Evolutionary conservation across 768 basidiomycete genomes (phyloP).

Genomic region (Kwoniella sp.): DNA sequence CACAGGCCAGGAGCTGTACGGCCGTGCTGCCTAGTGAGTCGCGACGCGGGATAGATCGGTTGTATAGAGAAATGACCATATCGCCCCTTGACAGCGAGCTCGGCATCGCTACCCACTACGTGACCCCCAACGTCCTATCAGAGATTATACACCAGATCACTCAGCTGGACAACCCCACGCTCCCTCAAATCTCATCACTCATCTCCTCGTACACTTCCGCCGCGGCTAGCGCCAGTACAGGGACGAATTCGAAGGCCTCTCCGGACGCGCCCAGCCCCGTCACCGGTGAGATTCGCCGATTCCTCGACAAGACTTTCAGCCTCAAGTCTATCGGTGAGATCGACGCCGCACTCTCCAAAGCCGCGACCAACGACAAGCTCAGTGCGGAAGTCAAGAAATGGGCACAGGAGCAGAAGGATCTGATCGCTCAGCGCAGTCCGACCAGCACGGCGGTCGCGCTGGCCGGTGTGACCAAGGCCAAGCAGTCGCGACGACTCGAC

Average conservation of each 20-base stretch:
- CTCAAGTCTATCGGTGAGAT: slow-evolving; percentile 70
- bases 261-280: slow-evolving; percentile 41
- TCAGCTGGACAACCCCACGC: slow-evolving; percentile 49
- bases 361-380: slow-evolving; percentile 48
- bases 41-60: not conserved
- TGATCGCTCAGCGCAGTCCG: slow-evolving; percentile 70
- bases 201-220: slow-evolving; percentile 61
- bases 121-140: slow-evolving; percentile 71
- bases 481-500: slow-evolving; percentile 57
- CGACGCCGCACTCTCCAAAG: slow-evolving; percentile 56
- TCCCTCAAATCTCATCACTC: slow-evolving; percentile 54
- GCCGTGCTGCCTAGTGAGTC: slow-evolving; percentile 79
- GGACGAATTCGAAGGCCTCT: slow-evolving; percentile 21
- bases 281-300: slow-evolving; percentile 63
- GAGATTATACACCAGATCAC: slow-evolving; percentile 65
- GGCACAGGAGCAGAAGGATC: slow-evolving; percentile 66
- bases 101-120: slow-evolving; percentile 90
- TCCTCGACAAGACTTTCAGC: slow-evolving; percentile 74
- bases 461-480: slow-evolving; percentile 69
- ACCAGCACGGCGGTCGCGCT: slow-evolving; percentile 90
- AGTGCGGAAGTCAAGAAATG: slow-evolving; percentile 59
- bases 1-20: slow-evolving; percentile 67
- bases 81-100: slow-evolving; percentile 60
- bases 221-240: slow-evolving; percentile 51
- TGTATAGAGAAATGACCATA: not conserved